These are phyloP conservation scores for Candida andamanensis DNA, from an alignment of 805 yeast species.

Conservation along the genomic window DNA sequence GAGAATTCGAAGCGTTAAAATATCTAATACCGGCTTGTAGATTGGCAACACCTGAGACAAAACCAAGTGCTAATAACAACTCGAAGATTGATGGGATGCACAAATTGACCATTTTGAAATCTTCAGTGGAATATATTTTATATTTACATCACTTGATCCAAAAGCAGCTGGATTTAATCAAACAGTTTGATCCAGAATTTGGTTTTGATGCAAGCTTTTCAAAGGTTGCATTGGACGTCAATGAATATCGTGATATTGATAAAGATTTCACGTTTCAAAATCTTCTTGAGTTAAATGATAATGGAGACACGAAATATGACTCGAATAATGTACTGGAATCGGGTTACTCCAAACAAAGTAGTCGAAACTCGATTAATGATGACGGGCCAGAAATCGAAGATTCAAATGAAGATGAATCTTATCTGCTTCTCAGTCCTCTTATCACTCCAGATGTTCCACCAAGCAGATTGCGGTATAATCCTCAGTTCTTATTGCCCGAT, in stretches of 20 bases:
- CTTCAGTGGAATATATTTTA: conserved; percentile 76
- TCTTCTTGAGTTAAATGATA: conserved; percentile 10
- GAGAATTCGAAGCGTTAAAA: conserved; percentile 79
- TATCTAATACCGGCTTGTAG: conserved; percentile 77
- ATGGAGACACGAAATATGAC: no score
- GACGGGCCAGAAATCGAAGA: conserved; percentile 2
- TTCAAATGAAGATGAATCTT: conserved; percentile 11
- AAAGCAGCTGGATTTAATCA: conserved; percentile 44
- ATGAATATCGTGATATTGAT: conserved; percentile 55
- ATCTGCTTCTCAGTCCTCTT: conserved; percentile 14
- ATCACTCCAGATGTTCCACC: conserved; percentile 15
- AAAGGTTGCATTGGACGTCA: conserved; percentile 52
- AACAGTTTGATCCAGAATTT: conserved; percentile 14
- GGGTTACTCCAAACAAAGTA: no score
- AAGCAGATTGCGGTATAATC: conserved; percentile 7
- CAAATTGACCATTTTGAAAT: conserved; percentile 72
- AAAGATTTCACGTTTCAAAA: conserved; percentile 48
- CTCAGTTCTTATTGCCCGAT: conserved; percentile 33
- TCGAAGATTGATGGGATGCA: conserved; percentile 60
- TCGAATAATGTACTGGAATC: no score
- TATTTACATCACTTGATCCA: conserved; percentile 59
- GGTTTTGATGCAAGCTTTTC: conserved; percentile 45
- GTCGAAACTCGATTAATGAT: not conserved
- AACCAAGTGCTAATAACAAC: conserved; percentile 9
- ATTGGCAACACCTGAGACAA: conserved; percentile 26